Conservation (phyloP, 768 basidiomycete species). For the Leccinellum albellum region DNA sequence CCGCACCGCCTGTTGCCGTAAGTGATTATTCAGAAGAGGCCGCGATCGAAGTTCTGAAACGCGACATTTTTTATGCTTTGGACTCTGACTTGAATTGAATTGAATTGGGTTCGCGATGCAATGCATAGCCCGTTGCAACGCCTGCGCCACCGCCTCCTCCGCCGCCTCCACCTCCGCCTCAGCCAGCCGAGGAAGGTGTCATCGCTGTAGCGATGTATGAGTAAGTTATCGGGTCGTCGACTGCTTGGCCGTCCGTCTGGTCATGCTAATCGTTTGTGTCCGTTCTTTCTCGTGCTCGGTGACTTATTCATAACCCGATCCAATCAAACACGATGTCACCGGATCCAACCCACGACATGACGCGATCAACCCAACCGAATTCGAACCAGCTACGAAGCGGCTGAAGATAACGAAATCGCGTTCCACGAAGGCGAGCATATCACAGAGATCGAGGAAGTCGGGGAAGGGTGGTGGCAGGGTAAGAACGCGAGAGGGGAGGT, state of each 20-base stretch:
- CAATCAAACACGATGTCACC: neutral
- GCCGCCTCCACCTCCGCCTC: constrained; percentile 42
- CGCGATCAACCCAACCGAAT: constrained; percentile 1
- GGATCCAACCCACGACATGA: neutral
- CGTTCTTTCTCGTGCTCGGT: neutral
- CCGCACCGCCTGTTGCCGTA: constrained; percentile 40
- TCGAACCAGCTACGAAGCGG: constrained; percentile 73
- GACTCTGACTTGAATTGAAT: neutral
- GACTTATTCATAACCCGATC: constrained; percentile 11
- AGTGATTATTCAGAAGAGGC: constrained; percentile 9
- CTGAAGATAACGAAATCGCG: constrained; percentile 86
- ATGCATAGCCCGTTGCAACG: too few relatives aligned
- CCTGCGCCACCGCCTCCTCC: too few relatives aligned
- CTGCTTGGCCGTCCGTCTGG: neutral
- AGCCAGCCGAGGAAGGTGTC: constrained; percentile 55
- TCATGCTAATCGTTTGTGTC: neutral
- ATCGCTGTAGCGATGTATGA: constrained; percentile 67
- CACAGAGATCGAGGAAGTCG: constrained; percentile 70
- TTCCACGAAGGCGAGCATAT: constrained; percentile 84
- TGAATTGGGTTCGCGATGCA: too few relatives aligned
- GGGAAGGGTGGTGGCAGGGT: constrained; percentile 91
- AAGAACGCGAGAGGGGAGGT: constrained; percentile 48
- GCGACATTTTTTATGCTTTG: neutral
- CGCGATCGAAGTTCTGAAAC: neutral
- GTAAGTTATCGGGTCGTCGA: constrained; percentile 36